A percentile compares a stretch with the other conserved stretches of the same genome.
Evolutionary conservation across 2,329 filamentous ascomycete species (phyloP).

Genomic region (Sodiomyces alkalinus): DNA sequence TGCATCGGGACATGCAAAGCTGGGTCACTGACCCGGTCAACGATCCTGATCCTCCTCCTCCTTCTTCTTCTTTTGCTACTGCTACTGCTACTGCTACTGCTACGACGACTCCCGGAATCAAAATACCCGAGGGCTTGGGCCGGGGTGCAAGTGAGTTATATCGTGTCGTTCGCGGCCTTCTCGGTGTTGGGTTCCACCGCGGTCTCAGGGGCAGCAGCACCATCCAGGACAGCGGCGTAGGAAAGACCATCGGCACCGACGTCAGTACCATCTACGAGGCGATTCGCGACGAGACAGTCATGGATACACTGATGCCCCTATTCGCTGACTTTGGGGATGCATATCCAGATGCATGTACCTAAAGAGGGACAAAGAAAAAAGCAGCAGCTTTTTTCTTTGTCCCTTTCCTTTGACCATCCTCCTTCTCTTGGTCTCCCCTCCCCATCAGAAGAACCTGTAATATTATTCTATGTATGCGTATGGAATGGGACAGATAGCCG

Average conservation of each 20-base stretch:
- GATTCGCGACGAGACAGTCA: conserved; percentile 3
- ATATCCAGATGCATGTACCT: too few species aligned
- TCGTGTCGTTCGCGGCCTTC: conserved; percentile 13
- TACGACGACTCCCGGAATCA: too few species aligned
- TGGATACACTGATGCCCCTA: conserved; percentile 2
- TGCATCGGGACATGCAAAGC: conserved; percentile 3
- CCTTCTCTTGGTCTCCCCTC: background rate
- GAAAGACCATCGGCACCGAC: conserved; percentile 18
- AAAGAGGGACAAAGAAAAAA: too few species aligned
- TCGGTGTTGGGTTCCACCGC: conserved; percentile 14
- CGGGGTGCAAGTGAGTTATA: conserved; percentile 16
- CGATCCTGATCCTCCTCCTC: conserved; percentile 2
- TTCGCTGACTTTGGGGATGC: background rate
- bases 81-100: too few species aligned
- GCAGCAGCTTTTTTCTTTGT: too few species aligned
- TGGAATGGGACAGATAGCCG: too few species aligned
- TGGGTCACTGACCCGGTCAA: conserved; percentile 4
- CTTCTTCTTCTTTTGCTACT: too few species aligned
- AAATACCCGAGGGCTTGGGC: conserved; percentile 14
- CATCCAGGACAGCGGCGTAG: conserved; percentile 11
- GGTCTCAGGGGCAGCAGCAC: conserved; percentile 16
- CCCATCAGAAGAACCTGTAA: background rate
- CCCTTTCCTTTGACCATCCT: too few species aligned
- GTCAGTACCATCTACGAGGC: conserved; percentile 16
- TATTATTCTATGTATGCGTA: too few species aligned